Evolutionary conservation across 352 stramenopile genomes (phyloP), one percentile per base, ranked within the genome.

Genomic region (Pythium brachiatum): DNA sequence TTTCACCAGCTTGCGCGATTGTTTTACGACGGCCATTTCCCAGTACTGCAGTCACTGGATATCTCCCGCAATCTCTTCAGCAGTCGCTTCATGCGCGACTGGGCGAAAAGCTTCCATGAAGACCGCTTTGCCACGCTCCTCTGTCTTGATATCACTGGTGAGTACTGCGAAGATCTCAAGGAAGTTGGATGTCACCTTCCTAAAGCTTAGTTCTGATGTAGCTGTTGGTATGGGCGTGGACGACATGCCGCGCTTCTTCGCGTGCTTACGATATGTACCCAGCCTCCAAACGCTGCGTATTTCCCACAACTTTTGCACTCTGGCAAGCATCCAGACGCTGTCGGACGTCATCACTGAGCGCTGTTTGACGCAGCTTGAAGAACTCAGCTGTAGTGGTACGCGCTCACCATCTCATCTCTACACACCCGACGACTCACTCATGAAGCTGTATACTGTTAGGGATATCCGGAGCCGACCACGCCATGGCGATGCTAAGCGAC

Each of bases 31-130:
- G 72, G 73, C 9, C 59, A 62, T 3, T 90, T 88, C 46, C 76
- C 70, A 18, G 27, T 23, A 27, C 54, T 90, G 0, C 27, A 57
- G 12, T 34, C 38, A 47, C 41, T 90, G 0, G 66, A 66, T 18
- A 21, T 90, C 27, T 68, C 75, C 0, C 46, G 53, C 0, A 81
- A 86, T 41, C 48, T 70, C 8, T 90, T 88, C 41, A 81, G 71
- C 23, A 88, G 79, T 61, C 72, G 79, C 16, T 89, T 88, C 61
- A 71, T 90, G 58, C 69, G 79, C 39, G 79, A 89, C 39, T 89
- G 74, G 79, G 60, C 59, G 20, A 68, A 43, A 39, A 73, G 69
- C n/a, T 90, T 89, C 47, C 53, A 55, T 3, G 68, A 81, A 36
- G 70, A 84, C n/a, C 69, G 69, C 41, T 83, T 89, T 44, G 11